These are phyloP conservation scores for Huntiella moniliformis DNA, from an alignment of 2,329 filamentous ascomycete genomes.

Conservation along the genomic window DNA sequence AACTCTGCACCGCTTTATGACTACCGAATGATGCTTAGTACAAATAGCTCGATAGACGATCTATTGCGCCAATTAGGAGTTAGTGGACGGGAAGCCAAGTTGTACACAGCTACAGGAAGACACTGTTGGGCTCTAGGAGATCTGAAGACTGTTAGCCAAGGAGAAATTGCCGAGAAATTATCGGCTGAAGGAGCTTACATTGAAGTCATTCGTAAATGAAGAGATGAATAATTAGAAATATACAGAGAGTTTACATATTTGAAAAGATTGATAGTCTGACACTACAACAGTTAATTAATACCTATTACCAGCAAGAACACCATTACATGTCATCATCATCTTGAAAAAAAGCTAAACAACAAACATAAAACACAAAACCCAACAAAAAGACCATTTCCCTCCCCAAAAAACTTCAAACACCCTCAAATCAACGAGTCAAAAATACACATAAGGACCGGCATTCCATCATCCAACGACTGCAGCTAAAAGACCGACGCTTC, in stretches of 20 bases:
- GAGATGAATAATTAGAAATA: background rate
- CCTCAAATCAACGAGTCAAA: background rate
- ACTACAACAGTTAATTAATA: background rate
- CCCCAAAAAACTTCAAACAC: background rate
- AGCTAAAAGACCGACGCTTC: background rate
- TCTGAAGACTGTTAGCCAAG: background rate
- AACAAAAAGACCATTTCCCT: background rate
- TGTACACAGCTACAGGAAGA: background rate
- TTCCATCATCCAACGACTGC: background rate
- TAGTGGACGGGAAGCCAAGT: background rate
- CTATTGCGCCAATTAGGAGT: background rate
- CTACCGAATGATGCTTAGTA: background rate
- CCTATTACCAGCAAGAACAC: background rate
- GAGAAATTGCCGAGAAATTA: background rate
- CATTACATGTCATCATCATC: slow-evolving; percentile 5
- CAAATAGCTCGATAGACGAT: background rate
- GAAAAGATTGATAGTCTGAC: background rate
- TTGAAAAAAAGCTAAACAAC: background rate
- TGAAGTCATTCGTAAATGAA: slow-evolving; percentile 1
- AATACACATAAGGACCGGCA: background rate
- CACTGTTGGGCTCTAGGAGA: slow-evolving; percentile 1
- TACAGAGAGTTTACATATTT: background rate
- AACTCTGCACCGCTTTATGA: background rate
- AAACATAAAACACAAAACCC: background rate
- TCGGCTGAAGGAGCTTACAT: background rate